These are phyloP conservation scores for Dactylellina haptotyla DNA, from an alignment of 2,329 filamentous ascomycete genomes.

Conservation along the genomic window DNA sequence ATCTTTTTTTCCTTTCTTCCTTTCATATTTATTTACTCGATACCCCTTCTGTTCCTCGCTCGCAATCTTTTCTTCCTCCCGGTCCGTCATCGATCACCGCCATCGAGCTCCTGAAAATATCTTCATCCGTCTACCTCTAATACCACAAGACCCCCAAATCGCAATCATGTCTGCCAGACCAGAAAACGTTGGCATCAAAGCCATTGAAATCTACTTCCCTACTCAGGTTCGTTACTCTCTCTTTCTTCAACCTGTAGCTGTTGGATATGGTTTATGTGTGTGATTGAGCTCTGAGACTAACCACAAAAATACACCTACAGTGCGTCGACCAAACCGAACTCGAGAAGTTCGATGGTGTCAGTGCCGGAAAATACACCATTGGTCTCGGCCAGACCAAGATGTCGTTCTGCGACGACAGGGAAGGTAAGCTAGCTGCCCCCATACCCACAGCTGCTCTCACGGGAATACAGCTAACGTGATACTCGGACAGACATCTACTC, in stretches of 20 bases:
- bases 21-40: slow-evolving; percentile 49
- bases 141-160: slow-evolving; percentile 50
- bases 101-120: slow-evolving; percentile 34
- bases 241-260: slow-evolving; percentile 52
- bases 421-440: no score
- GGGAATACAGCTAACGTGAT: no score
- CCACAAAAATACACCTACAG: slow-evolving; percentile 64
- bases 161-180: slow-evolving; percentile 76
- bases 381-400: slow-evolving; percentile 90
- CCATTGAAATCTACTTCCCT: slow-evolving; percentile 89
- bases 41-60: slow-evolving; percentile 2
- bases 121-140: slow-evolving; percentile 33
- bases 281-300: slow-evolving; percentile 53
- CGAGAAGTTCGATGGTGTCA: slow-evolving; percentile 86
- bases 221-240: slow-evolving; percentile 72
- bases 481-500: slow-evolving; percentile 81
- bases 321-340: slow-evolving; percentile 85
- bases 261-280: not conserved
- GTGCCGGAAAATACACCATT: slow-evolving; percentile 86
- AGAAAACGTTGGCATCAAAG: slow-evolving; percentile 90
- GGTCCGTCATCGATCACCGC: slow-evolving; percentile 7
- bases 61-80: slow-evolving; percentile 3
- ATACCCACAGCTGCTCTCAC: no score
- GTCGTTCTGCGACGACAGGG: slow-evolving; percentile 89
- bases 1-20: slow-evolving; percentile 38